Percentiles rank a stretch among this genome's conserved stretches.
Conservation (phyloP, 805 yeast genomes). For the Yamadazyma kitorensis region DNA sequence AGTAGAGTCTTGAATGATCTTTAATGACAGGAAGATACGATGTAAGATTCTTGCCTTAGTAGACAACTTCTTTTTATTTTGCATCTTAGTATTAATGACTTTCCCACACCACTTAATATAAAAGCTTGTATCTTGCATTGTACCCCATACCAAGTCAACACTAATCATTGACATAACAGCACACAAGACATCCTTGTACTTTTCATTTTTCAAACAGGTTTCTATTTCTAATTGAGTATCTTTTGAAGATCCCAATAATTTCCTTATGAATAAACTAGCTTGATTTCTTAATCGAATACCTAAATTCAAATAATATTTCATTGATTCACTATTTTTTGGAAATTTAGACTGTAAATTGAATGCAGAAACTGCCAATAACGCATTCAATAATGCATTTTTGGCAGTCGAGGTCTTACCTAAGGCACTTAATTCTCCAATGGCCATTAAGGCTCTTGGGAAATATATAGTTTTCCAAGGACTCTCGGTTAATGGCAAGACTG, state of each 20-base stretch:
- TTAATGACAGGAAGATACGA: slow-evolving; percentile 71
- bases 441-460: slow-evolving; percentile 77
- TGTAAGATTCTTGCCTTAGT: slow-evolving; percentile 77
- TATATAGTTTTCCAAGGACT: slow-evolving; percentile 90
- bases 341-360: slow-evolving; percentile 75
- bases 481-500: slow-evolving; percentile 65
- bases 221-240: slow-evolving; percentile 37
- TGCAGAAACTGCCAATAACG: slow-evolving; percentile 77
- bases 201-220: slow-evolving; percentile 50
- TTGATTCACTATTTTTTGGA: slow-evolving; percentile 59
- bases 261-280: slow-evolving; percentile 65
- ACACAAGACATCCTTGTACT: slow-evolving; percentile 79
- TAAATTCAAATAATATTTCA: slow-evolving; percentile 66
- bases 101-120: slow-evolving; percentile 76
- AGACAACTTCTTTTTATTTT: slow-evolving; percentile 58
- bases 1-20: slow-evolving; percentile 76
- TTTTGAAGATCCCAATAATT: slow-evolving; percentile 42
- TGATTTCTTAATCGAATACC: slow-evolving; percentile 75
- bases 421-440: slow-evolving; percentile 76
- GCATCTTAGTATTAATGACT: slow-evolving; percentile 68
- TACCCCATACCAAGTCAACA: slow-evolving; percentile 87
- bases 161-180: slow-evolving; percentile 85
- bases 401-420: slow-evolving; percentile 74
- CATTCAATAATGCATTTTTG: slow-evolving; percentile 73
- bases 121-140: slow-evolving; percentile 79